Conservation (phyloP, 345 rosid genomes). For the Litchi chinensis region DNA sequence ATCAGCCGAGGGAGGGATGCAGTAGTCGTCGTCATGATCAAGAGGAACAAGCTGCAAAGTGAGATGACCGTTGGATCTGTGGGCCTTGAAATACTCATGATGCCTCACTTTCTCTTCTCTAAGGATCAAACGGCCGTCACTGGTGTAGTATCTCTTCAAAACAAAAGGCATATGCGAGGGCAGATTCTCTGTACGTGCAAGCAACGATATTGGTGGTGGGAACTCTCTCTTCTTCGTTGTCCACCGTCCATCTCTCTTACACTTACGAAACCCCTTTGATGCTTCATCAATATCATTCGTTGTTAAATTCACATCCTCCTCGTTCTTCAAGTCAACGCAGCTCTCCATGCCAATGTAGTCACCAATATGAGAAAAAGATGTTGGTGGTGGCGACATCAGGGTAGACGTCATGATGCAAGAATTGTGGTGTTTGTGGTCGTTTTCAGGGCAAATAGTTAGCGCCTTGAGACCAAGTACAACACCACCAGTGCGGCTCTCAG, state of each 20-base stretch:
- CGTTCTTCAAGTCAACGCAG: conserved; percentile 55
- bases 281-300: not conserved
- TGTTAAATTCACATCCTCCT: conserved; percentile 14
- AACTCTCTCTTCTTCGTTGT: conserved; percentile 42
- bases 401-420: conserved; percentile 29
- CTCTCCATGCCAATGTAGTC: conserved; percentile 88
- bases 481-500: not conserved
- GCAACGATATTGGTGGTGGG: conserved; percentile 72
- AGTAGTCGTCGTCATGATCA: conserved; percentile 37
- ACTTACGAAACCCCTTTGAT: not conserved
- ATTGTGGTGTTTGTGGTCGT: conserved; percentile 10
- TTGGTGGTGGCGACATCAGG: conserved; percentile 32
- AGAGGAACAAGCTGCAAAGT: conserved; percentile 65
- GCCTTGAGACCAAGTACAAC: conserved; percentile 5
- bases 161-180: conserved; percentile 67
- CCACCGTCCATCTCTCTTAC: conserved; percentile 1
- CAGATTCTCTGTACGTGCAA: conserved; percentile 57
- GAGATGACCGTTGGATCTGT: conserved; percentile 70
- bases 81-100: conserved; percentile 67
- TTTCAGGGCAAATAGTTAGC: conserved; percentile 16
- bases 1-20: conserved; percentile 16
- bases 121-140: conserved; percentile 69
- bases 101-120: conserved; percentile 62
- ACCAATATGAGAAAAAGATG: conserved; percentile 43
- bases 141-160: conserved; percentile 54